Evolutionary conservation across 495 filamentous ascomycete species (phyloP).

Genomic region (Mycothermus thermophilus): DNA sequence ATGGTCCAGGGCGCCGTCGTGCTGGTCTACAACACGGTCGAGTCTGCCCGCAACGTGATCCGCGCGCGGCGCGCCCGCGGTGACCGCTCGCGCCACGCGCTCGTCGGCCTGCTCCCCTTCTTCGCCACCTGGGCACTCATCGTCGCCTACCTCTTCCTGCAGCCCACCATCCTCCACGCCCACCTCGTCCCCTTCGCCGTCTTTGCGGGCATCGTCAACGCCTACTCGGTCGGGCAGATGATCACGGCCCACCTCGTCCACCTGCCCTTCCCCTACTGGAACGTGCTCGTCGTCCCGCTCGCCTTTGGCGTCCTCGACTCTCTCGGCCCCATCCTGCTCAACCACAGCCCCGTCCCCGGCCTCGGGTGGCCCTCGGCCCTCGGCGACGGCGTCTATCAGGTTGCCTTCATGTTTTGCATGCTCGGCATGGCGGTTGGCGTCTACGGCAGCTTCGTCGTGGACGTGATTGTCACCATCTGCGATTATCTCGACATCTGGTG

Average conservation of each 20-base stretch:
- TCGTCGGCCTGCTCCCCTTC: constrained; percentile 72
- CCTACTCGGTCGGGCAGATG: constrained; percentile 87
- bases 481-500: constrained; percentile 98
- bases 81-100: constrained; percentile 53
- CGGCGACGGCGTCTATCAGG: constrained; percentile 60
- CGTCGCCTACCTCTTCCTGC: constrained; percentile 63
- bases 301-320: constrained; percentile 63
- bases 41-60: constrained; percentile 69
- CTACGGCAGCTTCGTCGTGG: constrained; percentile 90
- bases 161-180: constrained; percentile 65
- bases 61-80: constrained; percentile 57
- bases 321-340: constrained; percentile 48
- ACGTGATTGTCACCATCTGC: constrained; percentile 93
- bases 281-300: constrained; percentile 59
- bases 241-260: constrained; percentile 86
- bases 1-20: constrained; percentile 79
- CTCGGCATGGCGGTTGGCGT: constrained; percentile 69
- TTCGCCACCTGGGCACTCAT: constrained; percentile 60
- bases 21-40: constrained; percentile 67
- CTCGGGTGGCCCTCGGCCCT: constrained; percentile 70
- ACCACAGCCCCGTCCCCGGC: constrained; percentile 35
- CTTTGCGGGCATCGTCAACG: constrained; percentile 77
- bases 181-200: constrained; percentile 79
- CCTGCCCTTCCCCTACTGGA: constrained; percentile 73
- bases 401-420: constrained; percentile 74